A percentile compares a stretch with the other conserved stretches of the same genome.
These are phyloP conservation scores for Talaromyces sp. DNA, from an alignment of 2,329 filamentous ascomycete genomes.

Conservation along the genomic window DNA sequence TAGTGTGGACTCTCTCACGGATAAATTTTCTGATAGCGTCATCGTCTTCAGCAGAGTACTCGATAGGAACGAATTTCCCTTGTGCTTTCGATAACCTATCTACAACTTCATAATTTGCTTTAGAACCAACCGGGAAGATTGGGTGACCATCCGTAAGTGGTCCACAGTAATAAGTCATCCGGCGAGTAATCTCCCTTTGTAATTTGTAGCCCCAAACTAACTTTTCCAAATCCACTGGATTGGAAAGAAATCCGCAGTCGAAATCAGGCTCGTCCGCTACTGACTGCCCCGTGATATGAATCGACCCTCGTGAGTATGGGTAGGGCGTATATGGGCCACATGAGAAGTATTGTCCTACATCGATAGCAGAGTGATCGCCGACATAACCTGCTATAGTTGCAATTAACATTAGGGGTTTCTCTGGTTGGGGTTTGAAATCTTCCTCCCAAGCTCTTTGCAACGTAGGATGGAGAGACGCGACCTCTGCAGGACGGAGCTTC, in stretches of 20 bases:
- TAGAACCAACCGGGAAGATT: conserved; percentile 39
- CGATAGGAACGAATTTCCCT: conserved; percentile 38
- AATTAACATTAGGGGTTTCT: conserved; percentile 34
- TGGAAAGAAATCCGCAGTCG: conserved; percentile 55
- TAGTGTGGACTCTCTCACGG: conserved; percentile 38
- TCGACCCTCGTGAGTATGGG: conserved; percentile 59
- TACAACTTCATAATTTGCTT: conserved; percentile 37
- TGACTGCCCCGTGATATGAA: conserved; percentile 53
- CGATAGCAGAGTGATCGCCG: conserved; percentile 30
- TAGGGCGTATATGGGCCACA: conserved; percentile 56
- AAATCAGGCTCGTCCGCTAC: conserved; percentile 52
- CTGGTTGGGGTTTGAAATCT: conserved; percentile 49
- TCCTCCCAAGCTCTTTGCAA: conserved; percentile 55
- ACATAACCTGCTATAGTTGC: conserved; percentile 21
- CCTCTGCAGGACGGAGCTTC: conserved; percentile 58
- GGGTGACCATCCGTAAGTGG: conserved; percentile 40
- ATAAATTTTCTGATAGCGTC: conserved; percentile 46
- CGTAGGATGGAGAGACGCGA: conserved; percentile 51
- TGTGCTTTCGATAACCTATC: conserved; percentile 24
- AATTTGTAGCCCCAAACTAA: conserved; percentile 64
- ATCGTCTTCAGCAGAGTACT: conserved; percentile 51
- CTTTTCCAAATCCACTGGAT: conserved; percentile 56
- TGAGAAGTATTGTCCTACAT: conserved; percentile 52
- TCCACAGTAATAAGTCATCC: conserved; percentile 51
- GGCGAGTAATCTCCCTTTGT: conserved; percentile 58